Base-by-base conservation (phyloP, 2,329 filamentous ascomycete genomes). In the Biscogniauxia mediterranea region DNA sequence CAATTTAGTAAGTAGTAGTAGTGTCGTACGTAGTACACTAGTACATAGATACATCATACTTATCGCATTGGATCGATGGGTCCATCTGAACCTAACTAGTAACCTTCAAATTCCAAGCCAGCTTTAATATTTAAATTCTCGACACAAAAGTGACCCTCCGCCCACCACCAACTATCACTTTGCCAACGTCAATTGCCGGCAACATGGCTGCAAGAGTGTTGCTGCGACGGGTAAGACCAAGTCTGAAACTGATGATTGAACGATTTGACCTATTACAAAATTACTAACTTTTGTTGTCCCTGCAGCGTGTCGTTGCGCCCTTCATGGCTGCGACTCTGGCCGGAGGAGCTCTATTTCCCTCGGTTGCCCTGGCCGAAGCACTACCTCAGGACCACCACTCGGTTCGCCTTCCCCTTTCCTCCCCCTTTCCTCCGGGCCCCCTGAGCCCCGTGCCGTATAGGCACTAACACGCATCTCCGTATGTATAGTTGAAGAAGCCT, bases 151-250 rank as follows among this genome's bases (percentile, higher is more conserved):
- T 26, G 51, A 23, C 23, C 2, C 20, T 21, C 23, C 51, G 19
- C 28, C 28, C 7, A 32, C 11, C 28, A 32, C 28, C 7, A n/a
- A 46, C 38, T 57, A 54, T 51, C 53, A 56, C 58, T 60, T 32
- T 58, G 56, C 61, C 61, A 63, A 64, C 69, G 68, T 76, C 79
- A 80, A 83, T 81, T 81, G 79, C 79, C 76, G 74, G 71, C 73
- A 81, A 74, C 75, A 86, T 86, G 84, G 83, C 83, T 78, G 80
- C 83, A 72, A 82, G 83, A 84, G 78, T 85, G 76, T 77, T 86
- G 75, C 77, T 85, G 71, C 81, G 80, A 76, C 80, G 79, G 80
- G 84, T 86, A 72, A 74, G 78, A 60, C 11, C 53, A 9, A 15
- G 55, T 38, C 20, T 32, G 7, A 32, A 6, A 4, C 53, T 23